Base-by-base conservation (phyloP, 257 asterid species). In the Apocynum venetum region DNA sequence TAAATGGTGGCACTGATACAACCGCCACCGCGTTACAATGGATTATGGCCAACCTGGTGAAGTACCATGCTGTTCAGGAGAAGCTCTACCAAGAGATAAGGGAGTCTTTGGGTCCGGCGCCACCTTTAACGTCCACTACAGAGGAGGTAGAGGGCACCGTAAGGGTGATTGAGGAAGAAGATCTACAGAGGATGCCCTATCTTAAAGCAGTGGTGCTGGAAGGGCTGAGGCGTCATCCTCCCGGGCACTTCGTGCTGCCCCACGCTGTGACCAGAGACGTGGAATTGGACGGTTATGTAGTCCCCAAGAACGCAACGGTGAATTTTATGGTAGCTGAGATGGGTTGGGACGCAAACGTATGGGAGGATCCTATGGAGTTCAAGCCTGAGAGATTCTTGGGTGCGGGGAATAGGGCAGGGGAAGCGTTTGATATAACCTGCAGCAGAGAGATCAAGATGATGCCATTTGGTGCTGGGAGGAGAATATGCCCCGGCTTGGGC, bases 381-480 rank as follows among this genome's bases (percentile, higher is more conserved):
- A 84, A 81, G 87, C 93, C 95, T 1, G 93, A 89, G 86, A 91
- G 97, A 61, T 91, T 91, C 81, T 31, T 85, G 82, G 53, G 20
- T 6, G 73, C 40, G 4, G 9, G 13, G 77, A 19, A 65, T 25
- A 25, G 31, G 31, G 31, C 31, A 17, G 52, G 3, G 0, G 53
- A 49, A 9, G 77, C 74, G 63, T 84, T 91, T 44, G 93, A 91
- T 44, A 43, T 91, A 47, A 89, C 89, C 0, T 86, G 96, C 52
- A 89, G 85, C 65, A 89, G 84, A 52, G 96, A 89, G 89, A 89
- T 91, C n/a, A 91, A 88, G 68, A 91, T 91, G 97, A 88, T 91
- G 91, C 97, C 97, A 8, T 91, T 91, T n/a, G 97, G 97, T 1
- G 90, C 90, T 0, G 97, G 97, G 36, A 82, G 96, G 81, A 86